Percentiles rank a stretch among this genome's conserved stretches.
These are phyloP conservation scores for Aquilaria yunnanensis DNA, from an alignment of 345 rosid genomes.

Conservation along the genomic window DNA sequence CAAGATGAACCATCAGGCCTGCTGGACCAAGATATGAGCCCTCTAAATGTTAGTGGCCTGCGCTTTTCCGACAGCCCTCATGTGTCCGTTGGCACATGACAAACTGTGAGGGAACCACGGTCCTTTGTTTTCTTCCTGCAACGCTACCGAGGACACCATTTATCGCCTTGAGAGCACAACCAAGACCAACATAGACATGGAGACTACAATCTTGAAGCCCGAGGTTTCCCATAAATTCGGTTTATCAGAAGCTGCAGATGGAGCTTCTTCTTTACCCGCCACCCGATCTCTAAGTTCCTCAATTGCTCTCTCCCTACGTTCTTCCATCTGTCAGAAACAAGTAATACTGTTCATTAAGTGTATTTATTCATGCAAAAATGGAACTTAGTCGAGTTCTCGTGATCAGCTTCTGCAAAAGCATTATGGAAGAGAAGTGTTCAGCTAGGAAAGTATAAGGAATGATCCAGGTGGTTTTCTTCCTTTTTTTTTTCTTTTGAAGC, in stretches of 20 bases:
- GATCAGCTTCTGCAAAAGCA: no score
- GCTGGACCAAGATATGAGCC: no score
- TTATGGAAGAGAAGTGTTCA: no score
- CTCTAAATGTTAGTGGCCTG: no score
- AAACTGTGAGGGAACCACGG: no score
- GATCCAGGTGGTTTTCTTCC: no score
- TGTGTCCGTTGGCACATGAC: no score
- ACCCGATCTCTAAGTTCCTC: constrained; percentile 42
- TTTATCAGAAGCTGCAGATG: constrained; percentile 27
- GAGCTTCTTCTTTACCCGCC: constrained; percentile 23
- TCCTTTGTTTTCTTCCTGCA: no score
- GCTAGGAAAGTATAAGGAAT: no score
- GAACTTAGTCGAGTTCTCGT: neutral
- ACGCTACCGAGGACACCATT: neutral
- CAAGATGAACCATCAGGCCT: no score
- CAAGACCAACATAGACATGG: constrained; percentile 83
- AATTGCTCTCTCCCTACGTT: constrained; percentile 38
- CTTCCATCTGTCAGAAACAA: constrained; percentile 41
- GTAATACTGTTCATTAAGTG: neutral
- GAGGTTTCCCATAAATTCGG: constrained; percentile 81
- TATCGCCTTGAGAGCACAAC: constrained; percentile 74
- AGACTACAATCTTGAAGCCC: constrained; percentile 71
- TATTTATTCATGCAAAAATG: neutral
- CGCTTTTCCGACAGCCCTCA: no score
- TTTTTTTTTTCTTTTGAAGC: no score